Conservation (phyloP, 148 eudicot species). For the Selenicereus undatus region DNA sequence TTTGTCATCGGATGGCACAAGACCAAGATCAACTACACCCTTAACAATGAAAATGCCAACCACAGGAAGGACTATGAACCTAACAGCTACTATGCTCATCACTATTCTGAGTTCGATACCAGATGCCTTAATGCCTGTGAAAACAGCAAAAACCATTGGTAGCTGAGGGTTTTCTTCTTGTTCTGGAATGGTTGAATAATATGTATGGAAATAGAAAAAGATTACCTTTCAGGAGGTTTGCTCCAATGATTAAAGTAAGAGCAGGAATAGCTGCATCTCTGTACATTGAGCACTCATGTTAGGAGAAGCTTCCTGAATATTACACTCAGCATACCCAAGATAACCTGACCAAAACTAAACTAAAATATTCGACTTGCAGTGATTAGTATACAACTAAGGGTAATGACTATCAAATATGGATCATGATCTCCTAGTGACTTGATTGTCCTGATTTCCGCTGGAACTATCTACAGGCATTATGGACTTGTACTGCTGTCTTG, state of each 20-base stretch:
- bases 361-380: background rate
- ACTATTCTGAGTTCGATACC: conserved; percentile 41
- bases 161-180: background rate
- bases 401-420: background rate
- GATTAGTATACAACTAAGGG: background rate
- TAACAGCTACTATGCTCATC: conserved; percentile 47
- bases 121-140: conserved; percentile 61
- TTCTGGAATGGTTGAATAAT: background rate
- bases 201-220: background rate
- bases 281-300: conserved; percentile 11
- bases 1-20: conserved; percentile 47
- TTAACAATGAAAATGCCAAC: conserved; percentile 52
- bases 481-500: background rate
- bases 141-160: background rate
- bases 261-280: conserved; percentile 87
- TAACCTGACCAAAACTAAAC: background rate
- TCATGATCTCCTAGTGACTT: background rate
- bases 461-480: background rate
- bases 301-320: background rate
- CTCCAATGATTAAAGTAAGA: conserved; percentile 68
- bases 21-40: conserved; percentile 45
- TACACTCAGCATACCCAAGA: background rate
- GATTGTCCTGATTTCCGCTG: background rate
- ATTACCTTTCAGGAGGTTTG: conserved; percentile 73
- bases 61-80: conserved; percentile 59